Evolutionary conservation across 805 yeast species (phyloP).

Genomic region (Cyberlindnera sargentensis): DNA sequence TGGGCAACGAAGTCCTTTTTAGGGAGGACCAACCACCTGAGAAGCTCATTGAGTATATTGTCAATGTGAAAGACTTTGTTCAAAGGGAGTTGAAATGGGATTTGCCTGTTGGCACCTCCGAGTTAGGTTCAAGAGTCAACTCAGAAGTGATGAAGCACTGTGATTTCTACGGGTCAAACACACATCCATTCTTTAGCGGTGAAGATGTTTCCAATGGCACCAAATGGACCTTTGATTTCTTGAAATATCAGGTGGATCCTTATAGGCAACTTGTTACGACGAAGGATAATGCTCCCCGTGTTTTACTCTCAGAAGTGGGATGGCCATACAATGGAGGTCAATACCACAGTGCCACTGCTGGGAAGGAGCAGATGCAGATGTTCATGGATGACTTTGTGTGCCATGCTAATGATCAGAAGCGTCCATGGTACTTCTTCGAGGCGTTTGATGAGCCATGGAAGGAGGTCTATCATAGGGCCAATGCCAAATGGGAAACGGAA

Average conservation of each 20-base stretch:
- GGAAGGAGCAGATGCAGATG: slow-evolving; percentile 33
- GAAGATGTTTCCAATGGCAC: slow-evolving; percentile 38
- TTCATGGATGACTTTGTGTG: slow-evolving; percentile 51
- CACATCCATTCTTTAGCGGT: slow-evolving; percentile 67
- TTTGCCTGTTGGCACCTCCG: slow-evolving; percentile 58
- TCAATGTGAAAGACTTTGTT: slow-evolving; percentile 33
- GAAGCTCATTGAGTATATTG: slow-evolving; percentile 35
- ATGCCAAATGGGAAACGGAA: slow-evolving; percentile 56
- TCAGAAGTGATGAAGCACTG: slow-evolving; percentile 33
- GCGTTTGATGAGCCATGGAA: slow-evolving; percentile 77
- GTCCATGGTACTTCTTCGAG: slow-evolving; percentile 56
- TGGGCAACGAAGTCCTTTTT: slow-evolving; percentile 60
- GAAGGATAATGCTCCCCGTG: slow-evolving; percentile 17
- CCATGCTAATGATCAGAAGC: slow-evolving; percentile 27
- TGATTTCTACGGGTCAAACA: slow-evolving; percentile 56
- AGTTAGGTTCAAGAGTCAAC: slow-evolving; percentile 43
- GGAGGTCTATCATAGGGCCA: slow-evolving; percentile 39
- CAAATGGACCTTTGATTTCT: slow-evolving; percentile 45
- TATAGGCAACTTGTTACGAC: slow-evolving; percentile 20
- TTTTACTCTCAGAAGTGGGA: slow-evolving; percentile 57
- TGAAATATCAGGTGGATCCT: slow-evolving; percentile 38
- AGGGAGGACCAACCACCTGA: slow-evolving; percentile 38
- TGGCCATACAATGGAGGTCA: slow-evolving; percentile 66
- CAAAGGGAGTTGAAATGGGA: slow-evolving; percentile 27
- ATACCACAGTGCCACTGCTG: slow-evolving; percentile 40